These are phyloP conservation scores for Pythium chondricola DNA, from an alignment of 352 stramenopile genomes.

Conservation along the genomic window DNA sequence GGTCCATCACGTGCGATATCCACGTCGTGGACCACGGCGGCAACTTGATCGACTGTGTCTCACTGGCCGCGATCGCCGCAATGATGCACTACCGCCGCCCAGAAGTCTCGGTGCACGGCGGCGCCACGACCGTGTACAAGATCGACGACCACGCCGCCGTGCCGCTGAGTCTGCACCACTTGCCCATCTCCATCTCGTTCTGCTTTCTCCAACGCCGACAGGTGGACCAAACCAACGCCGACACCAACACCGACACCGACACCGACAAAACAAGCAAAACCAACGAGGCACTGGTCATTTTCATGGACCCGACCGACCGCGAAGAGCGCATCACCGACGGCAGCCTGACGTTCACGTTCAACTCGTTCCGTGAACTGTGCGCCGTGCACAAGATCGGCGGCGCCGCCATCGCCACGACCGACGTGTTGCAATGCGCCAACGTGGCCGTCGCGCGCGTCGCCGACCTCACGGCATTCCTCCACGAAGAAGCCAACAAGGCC, in stretches of 20 bases:
- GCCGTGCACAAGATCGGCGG: constrained; percentile 89
- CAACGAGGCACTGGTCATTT: constrained; percentile 50
- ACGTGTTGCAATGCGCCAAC: constrained; percentile 73
- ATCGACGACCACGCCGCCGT: constrained; percentile 87
- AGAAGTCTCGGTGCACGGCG: constrained; percentile 70
- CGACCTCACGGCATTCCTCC: constrained; percentile 72
- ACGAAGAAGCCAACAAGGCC: constrained; percentile 67
- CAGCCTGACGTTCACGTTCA: constrained; percentile 87
- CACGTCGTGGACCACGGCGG: constrained; percentile 90
- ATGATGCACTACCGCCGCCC: constrained; percentile 92
- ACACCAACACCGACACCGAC: constrained; percentile 19
- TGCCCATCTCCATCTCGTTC: constrained; percentile 95
- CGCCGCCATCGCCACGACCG: constrained; percentile 45
- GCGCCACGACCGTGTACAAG: constrained; percentile 68
- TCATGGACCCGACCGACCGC: constrained; percentile 86
- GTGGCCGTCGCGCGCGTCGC: constrained; percentile 72
- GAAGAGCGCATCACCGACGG: constrained; percentile 88
- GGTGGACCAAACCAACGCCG: constrained; percentile 28
- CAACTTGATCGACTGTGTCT: constrained; percentile 89
- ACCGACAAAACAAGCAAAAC: too few relatives aligned
- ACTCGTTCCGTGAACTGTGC: constrained; percentile 89
- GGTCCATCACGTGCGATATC: constrained; percentile 89
- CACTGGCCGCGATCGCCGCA: constrained; percentile 90
- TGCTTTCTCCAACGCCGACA: constrained; percentile 28
- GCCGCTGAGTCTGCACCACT: constrained; percentile 92